Evolutionary conservation across 1,284 basidiomycete species (phyloP).

Genomic region (Cutaneotrichosporon sp.): DNA sequence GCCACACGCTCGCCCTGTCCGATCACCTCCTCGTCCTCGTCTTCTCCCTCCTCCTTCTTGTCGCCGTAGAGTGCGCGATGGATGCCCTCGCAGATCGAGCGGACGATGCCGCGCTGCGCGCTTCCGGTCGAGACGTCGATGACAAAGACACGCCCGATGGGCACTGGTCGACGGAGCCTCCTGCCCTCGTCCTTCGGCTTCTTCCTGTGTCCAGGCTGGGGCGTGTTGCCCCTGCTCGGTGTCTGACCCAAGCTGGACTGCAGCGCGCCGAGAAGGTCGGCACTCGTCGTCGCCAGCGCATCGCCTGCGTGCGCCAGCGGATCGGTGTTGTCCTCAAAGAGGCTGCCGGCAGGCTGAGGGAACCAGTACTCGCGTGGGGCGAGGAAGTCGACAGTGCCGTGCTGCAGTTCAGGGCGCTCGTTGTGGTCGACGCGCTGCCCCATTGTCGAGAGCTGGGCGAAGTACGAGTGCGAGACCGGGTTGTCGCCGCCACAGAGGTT

Average conservation of each 20-base stretch:
- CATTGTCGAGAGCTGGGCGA: slow-evolving; percentile 78
- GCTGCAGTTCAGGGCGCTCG: slow-evolving; percentile 81
- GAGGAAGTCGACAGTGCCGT: slow-evolving; percentile 88
- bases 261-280: slow-evolving; percentile 48
- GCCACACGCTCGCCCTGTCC: slow-evolving; percentile 59
- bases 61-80: slow-evolving; percentile 70
- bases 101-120: slow-evolving; percentile 72
- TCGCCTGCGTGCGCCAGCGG: slow-evolving; percentile 57
- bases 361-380: slow-evolving; percentile 90
- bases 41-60: slow-evolving; percentile 50
- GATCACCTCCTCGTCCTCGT: slow-evolving; percentile 55
- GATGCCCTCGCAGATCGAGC: slow-evolving; percentile 68
- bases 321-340: slow-evolving; percentile 58
- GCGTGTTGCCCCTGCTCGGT: slow-evolving; percentile 48
- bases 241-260: slow-evolving; percentile 43
- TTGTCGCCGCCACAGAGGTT: slow-evolving; percentile 86
- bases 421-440: slow-evolving; percentile 79
- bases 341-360: slow-evolving; percentile 57
- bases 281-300: slow-evolving; percentile 44
- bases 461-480: slow-evolving; percentile 81
- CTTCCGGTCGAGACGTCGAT: slow-evolving; percentile 82
- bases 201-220: slow-evolving; percentile 40
- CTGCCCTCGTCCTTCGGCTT: slow-evolving; percentile 36
- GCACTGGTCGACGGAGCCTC: slow-evolving; percentile 61
- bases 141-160: slow-evolving; percentile 81